Evolutionary conservation across 106 monocot genomes (phyloP).

Genomic region (Dendrobium chrysotoxum): DNA sequence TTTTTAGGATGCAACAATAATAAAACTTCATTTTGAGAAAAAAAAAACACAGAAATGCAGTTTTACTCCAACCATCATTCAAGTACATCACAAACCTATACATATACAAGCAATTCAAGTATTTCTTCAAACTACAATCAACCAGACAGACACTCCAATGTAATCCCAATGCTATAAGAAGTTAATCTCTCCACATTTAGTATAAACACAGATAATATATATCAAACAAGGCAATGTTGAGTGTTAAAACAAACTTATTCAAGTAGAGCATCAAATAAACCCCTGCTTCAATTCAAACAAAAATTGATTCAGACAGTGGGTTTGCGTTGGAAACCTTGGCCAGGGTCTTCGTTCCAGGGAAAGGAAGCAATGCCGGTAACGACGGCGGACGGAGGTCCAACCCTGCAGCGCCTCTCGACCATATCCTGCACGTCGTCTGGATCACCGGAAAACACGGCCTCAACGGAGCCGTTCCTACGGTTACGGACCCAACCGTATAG

Average conservation of each 20-base stretch:
- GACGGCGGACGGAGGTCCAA: slow-evolving; percentile 54
- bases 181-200: background rate
- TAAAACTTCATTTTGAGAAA: background rate
- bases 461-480: slow-evolving; percentile 13
- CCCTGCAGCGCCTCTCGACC: slow-evolving; percentile 61
- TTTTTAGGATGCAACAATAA: no score
- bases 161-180: background rate
- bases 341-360: slow-evolving; percentile 34
- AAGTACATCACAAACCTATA: background rate
- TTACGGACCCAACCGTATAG: slow-evolving; percentile 16
- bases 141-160: no score
- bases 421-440: slow-evolving; percentile 51
- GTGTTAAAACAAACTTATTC: no score
- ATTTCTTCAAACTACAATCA: background rate
- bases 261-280: background rate
- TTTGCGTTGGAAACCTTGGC: slow-evolving; percentile 38
- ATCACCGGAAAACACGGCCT: slow-evolving; percentile 34
- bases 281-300: background rate
- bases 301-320: slow-evolving; percentile 27
- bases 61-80: background rate
- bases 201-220: no score
- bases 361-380: slow-evolving; percentile 49
- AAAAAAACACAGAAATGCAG: background rate
- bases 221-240: no score
- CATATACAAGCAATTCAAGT: background rate